Evolutionary conservation across 371 early-diverging fungal genomes (phyloP).

Genomic region (Lichtheimia hyalospora): DNA sequence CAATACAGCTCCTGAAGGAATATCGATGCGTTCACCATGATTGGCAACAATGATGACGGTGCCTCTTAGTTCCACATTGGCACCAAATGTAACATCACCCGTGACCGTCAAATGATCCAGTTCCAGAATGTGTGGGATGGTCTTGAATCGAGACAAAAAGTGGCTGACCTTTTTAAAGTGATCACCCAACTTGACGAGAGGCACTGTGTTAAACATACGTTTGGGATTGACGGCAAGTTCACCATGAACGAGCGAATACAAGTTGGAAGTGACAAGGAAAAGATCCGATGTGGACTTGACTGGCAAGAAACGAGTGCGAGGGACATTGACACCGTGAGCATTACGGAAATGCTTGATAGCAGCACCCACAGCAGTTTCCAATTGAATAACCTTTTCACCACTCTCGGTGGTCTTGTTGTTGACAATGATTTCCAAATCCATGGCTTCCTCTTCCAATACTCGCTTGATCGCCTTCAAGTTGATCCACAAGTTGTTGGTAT

Average conservation of each 20-base stretch:
- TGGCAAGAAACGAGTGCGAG: constrained; percentile 97
- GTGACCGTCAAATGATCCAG: constrained; percentile 98
- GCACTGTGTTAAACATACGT: constrained; percentile 91
- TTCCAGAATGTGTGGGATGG: constrained; percentile 96
- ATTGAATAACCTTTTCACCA: constrained; percentile 97
- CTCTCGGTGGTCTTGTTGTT: constrained; percentile 90
- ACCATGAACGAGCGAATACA: constrained; percentile 94
- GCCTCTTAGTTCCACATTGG: constrained; percentile 92
- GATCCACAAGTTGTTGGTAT: constrained; percentile 99
- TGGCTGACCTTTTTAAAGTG: constrained; percentile 95
- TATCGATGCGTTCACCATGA: constrained; percentile 93
- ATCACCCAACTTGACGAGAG: constrained; percentile 96
- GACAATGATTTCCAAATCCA: constrained; percentile 97
- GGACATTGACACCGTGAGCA: constrained; percentile 98
- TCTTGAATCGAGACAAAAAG: constrained; percentile 81
- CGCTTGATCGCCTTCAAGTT: constrained; percentile 95
- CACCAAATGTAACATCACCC: constrained; percentile 98
- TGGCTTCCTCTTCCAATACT: constrained; percentile 75
- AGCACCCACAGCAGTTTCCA: constrained; percentile 99
- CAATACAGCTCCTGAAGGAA: constrained; percentile 97
- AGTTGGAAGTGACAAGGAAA: constrained; percentile 95
- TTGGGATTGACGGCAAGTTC: constrained; percentile 90
- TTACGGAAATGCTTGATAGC: constrained; percentile 98
- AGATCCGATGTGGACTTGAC: constrained; percentile 99
- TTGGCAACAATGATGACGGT: constrained; percentile 99